phyloP scores from a whole-genome alignment of 164 flowering plant species.

The Kalanchoe fedtschenkoi region DNA sequence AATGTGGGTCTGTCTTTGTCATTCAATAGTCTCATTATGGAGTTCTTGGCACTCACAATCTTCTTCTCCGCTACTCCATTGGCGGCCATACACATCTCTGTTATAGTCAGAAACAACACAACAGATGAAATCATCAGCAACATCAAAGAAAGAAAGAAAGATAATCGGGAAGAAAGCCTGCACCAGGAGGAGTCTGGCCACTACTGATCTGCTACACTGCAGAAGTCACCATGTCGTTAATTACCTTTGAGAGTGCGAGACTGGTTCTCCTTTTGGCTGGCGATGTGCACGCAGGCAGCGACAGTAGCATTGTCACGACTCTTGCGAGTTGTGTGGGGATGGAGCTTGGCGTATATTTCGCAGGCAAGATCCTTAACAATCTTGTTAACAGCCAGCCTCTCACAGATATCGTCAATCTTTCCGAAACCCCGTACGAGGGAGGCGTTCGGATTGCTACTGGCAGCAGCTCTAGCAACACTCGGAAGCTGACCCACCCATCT shows the following conservation, averaged over 20 bases:
- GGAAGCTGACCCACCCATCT: not conserved
- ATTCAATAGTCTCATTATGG: not conserved
- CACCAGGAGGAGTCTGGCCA: too few relatives aligned
- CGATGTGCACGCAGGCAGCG: not conserved
- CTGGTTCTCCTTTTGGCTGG: not conserved
- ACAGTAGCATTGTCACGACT: not conserved
- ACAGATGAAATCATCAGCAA: not conserved
- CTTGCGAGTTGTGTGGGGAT: not conserved
- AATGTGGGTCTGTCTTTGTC: not conserved
- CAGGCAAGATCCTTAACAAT: slow-evolving; percentile 1
- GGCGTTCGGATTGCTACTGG: not conserved
- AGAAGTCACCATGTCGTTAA: not conserved
- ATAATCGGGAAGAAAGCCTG: too few relatives aligned
- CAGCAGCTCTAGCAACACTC: not conserved
- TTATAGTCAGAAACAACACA: not conserved
- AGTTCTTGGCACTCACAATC: not conserved
- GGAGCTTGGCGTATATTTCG: not conserved
- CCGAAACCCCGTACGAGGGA: not conserved
- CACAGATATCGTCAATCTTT: not conserved
- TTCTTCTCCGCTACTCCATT: not conserved
- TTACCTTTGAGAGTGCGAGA: slow-evolving; percentile 2
- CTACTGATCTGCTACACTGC: not conserved
- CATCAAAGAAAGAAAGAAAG: too few relatives aligned
- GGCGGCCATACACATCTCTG: not conserved
- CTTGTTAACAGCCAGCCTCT: slow-evolving; percentile 1